These are phyloP conservation scores for Cladosporium sp. DNA, from an alignment of 2,329 filamentous ascomycete species.

Conservation along the genomic window DNA sequence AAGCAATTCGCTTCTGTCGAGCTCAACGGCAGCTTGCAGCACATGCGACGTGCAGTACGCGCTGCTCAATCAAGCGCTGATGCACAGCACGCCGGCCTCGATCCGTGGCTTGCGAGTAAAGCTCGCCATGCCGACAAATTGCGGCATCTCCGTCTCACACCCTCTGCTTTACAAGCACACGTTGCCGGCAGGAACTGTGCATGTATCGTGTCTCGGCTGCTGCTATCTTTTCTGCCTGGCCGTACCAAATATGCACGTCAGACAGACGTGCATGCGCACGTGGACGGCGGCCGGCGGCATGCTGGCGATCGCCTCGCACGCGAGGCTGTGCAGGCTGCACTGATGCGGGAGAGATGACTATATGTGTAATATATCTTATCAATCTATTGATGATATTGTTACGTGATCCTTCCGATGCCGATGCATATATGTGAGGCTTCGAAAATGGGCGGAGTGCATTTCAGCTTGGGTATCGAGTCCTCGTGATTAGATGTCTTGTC, in stretches of 20 bases:
- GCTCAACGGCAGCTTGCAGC: constrained; percentile 1
- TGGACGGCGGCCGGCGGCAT: not conserved
- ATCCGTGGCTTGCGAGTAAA: not conserved
- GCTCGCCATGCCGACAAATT: not conserved
- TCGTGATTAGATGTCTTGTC: too few relatives aligned
- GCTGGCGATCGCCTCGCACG: not conserved
- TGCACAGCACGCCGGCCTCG: not conserved
- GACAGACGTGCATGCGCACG: not conserved
- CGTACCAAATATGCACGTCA: not conserved
- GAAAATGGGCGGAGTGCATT: not conserved
- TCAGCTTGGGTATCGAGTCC: too few relatives aligned
- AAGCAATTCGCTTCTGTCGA: constrained; percentile 1
- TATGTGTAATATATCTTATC: not conserved
- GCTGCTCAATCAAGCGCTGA: not conserved
- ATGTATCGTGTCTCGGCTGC: not conserved
- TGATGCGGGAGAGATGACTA: too few relatives aligned
- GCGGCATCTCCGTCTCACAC: not conserved
- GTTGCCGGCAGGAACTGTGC: not conserved
- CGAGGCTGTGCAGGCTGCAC: not conserved
- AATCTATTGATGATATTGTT: not conserved
- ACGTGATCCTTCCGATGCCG: not conserved
- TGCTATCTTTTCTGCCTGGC: not conserved
- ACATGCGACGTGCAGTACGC: not conserved
- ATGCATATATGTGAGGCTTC: too few relatives aligned
- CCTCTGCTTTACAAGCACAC: not conserved